Base-by-base conservation (phyloP, 768 basidiomycete species). In the Hygrocybe coccinea region DNA sequence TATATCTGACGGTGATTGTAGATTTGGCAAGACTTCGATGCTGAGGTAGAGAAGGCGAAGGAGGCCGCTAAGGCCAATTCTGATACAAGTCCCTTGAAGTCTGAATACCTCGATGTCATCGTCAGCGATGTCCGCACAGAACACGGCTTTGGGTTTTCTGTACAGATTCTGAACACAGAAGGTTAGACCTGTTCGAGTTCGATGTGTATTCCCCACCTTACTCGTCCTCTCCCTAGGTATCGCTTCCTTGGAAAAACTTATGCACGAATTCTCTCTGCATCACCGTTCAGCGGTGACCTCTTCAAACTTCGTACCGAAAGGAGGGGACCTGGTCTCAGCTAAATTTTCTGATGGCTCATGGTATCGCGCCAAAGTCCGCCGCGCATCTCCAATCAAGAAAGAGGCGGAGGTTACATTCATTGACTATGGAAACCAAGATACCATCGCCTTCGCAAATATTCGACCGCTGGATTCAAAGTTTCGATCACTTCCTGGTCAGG, bases 361-460 rank as follows among this genome's bases (percentile, higher is more conserved):
- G 97, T 97, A 98, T 71, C 89, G 95, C 50, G 95, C 95, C 43
- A 90, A 85, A 74, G 86, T 97, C 57, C 87, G 89, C 51, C 81
- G 90, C 19, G 74, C 83, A n/a, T 95, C 91, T 44, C 83, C 91
- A 3, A 63, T 90, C 39, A 97, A 95, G 74, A 93, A 89, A 67
- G 92, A 97, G 70, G 94, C 92, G 5, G 91, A 97, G 68, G 87
- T 99, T 34, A 86, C 87, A 7, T 97, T 97, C 74, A 95, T 97
- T 62, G 88, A 91, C 68, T 91, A 95, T 65, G 95, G 95, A 33
- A 98, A 99, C 70, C 89, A 94, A 69, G 93, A 95, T 65, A 89
- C 80, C 1, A 76, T 97, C 10, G 72, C 86, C 3, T 97, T 91
- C 71, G 73, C 81, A n/a, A 76, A 86, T 60, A 85, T 97, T 58